phyloP scores from a whole-genome alignment of 2,329 filamentous ascomycete genomes.

The Colletotrichum sp. region DNA sequence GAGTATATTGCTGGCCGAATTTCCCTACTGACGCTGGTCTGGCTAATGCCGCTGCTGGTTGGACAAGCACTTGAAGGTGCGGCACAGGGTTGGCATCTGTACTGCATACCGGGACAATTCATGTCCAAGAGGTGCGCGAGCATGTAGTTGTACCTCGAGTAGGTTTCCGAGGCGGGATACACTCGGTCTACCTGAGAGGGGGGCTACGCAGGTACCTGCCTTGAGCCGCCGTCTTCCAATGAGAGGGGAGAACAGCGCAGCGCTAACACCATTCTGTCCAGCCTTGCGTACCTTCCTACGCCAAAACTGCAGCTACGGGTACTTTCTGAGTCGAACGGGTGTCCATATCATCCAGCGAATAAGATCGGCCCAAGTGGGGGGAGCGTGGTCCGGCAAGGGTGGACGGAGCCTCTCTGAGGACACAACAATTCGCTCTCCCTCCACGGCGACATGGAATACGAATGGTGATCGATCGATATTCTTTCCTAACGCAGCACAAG shows the following conservation, averaged over 20 bases:
- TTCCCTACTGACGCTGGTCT: neutral
- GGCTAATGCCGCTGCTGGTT: neutral
- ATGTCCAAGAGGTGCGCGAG: neutral
- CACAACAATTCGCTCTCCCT: conserved; percentile 7
- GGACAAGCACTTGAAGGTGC: neutral
- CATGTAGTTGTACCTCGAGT: neutral
- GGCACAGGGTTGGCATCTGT: neutral
- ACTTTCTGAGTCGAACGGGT: conserved; percentile 4
- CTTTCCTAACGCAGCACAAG: conserved; percentile 19
- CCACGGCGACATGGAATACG: conserved; percentile 9
- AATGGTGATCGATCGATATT: conserved; percentile 18
- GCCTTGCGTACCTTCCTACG: neutral
- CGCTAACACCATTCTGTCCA: conserved; percentile 3
- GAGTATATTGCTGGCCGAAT: neutral
- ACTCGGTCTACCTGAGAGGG: neutral
- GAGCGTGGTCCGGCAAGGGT: neutral
- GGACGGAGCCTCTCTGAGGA: neutral
- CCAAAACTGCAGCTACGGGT: neutral
- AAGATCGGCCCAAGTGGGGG: neutral
- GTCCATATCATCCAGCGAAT: neutral
- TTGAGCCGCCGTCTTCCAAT: neutral
- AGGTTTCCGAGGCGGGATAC: neutral
- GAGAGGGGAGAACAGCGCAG: neutral
- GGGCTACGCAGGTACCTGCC: neutral
- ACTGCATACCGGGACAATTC: neutral